Evolutionary conservation across 805 yeast species (phyloP).

Genomic region (Metschnikowia matae): DNA sequence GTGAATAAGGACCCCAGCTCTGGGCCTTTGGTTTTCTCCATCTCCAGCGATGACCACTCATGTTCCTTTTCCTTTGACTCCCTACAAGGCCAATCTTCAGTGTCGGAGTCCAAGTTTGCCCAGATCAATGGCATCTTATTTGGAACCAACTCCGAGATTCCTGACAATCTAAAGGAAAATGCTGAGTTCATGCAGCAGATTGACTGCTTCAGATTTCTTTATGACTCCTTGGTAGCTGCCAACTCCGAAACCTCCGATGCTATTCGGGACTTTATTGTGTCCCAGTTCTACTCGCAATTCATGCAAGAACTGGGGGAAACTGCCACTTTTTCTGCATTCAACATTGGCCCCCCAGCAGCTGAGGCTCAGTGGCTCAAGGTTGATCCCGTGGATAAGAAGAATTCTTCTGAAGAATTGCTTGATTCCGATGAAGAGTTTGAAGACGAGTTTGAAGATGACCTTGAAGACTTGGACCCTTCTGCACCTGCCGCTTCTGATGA

Average conservation of each 20-base stretch:
- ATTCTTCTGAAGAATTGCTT: neutral
- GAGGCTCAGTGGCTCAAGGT: neutral
- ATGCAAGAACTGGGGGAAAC: neutral
- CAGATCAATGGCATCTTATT: slow-evolving; percentile 4
- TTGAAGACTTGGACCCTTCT: neutral
- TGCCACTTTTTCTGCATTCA: neutral
- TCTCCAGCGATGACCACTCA: slow-evolving; percentile 2
- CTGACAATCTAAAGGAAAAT: neutral
- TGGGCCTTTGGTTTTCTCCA: slow-evolving; percentile 3
- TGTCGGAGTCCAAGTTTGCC: slow-evolving; percentile 2
- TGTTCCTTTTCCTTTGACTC: slow-evolving; percentile 5
- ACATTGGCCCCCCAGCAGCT: neutral
- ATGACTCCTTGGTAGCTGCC: slow-evolving; percentile 1
- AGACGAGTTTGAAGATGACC: neutral
- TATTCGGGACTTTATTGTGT: slow-evolving; percentile 3
- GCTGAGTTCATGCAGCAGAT: slow-evolving; percentile 4
- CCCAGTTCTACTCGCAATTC: slow-evolving; percentile 4
- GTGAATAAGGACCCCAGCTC: neutral
- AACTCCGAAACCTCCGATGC: slow-evolving; percentile 1
- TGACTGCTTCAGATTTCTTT: slow-evolving; percentile 4
- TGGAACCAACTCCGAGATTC: slow-evolving; percentile 1
- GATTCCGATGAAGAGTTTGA: neutral
- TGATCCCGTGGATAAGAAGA: neutral
- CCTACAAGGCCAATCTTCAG: neutral
- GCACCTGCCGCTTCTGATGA: neutral